A percentile compares a stretch with the other conserved stretches of the same genome.
Conservation (phyloP, 768 basidiomycete species). For the Russula sp. region DNA sequence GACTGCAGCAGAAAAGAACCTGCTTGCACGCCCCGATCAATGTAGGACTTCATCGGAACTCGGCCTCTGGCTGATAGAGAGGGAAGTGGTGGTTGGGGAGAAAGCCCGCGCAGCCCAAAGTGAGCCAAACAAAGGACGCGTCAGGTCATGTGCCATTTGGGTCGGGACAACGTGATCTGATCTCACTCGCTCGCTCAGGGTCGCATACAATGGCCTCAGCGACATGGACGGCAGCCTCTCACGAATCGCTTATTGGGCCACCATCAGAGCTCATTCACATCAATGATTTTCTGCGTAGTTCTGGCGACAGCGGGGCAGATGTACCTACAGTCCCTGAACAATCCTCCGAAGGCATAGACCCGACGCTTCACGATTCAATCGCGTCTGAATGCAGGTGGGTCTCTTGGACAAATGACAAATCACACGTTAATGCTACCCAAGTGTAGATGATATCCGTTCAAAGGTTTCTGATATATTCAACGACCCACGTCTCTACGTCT, state of each 20-base stretch:
- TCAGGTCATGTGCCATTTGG: slow-evolving; percentile 20
- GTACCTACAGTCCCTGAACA: background rate
- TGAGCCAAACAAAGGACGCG: slow-evolving; percentile 21
- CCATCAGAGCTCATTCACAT: slow-evolving; percentile 37
- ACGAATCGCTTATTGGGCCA: slow-evolving; percentile 31
- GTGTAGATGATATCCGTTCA: slow-evolving; percentile 51
- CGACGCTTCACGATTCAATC: slow-evolving; percentile 27
- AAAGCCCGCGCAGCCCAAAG: background rate
- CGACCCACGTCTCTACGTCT: slow-evolving; percentile 54
- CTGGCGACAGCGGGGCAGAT: slow-evolving; percentile 17
- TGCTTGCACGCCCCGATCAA: slow-evolving; percentile 29
- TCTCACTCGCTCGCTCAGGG: background rate
- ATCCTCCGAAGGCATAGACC: slow-evolving; percentile 17
- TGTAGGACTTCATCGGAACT: slow-evolving; percentile 20
- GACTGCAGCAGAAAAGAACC: slow-evolving; percentile 14
- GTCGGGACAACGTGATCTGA: slow-evolving; percentile 9
- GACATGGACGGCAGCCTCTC: slow-evolving; percentile 22
- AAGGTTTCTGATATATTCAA: slow-evolving; percentile 48
- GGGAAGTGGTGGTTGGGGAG: slow-evolving; percentile 6
- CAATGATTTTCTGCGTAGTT: slow-evolving; percentile 33
- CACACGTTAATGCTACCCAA: slow-evolving; percentile 33
- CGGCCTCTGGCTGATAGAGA: background rate
- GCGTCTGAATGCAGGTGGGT: slow-evolving; percentile 40
- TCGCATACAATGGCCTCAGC: slow-evolving; percentile 1
- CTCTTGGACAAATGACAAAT: background rate